Evolutionary conservation across 371 early-diverging fungal species (phyloP), one percentile per base, ranked within the genome.

Genomic region (Umbelopsis sp.): DNA sequence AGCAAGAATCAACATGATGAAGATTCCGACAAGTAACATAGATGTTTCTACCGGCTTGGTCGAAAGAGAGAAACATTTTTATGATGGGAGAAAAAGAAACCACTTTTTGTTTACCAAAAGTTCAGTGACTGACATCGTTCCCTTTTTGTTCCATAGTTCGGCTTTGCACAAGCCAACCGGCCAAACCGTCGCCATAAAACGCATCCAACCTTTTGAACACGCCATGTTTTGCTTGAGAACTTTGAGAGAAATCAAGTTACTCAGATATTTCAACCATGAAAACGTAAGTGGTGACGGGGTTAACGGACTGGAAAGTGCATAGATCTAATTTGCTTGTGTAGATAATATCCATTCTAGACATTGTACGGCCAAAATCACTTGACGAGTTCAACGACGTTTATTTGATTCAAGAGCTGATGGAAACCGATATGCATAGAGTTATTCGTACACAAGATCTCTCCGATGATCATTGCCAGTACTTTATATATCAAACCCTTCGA

Each of bases 391-490:
- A 92, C 70, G 97, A 97, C 82, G 93, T 97, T 0, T 87, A 88
- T 69, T 77, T 87, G 68, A 87, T 89, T 63, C 89, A 89, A 70
- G 97, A 95, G 80, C 80, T 99, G 48, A 98, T 99, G 98, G 99
- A 98, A 79, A 98, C 99, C 25, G 97, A 99, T 78, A 88, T 99
- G 84, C 98, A 98, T 79, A 94, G 98, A 71, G 97, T 99, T 65
- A 97, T 99, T 80, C 91, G 94, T 65, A 96, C 97, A n/a, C 98
- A 98, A 86, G 93, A 96, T 51, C 84, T 99, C 66, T 96, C 96
- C 44, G 99, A 98, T 80, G 94, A 96, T 38, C 99, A 98, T 77
- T 97, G 92, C 78, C 98, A 99, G 78, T 98, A 97, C 81, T 99
- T 99, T 79, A 89, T 99, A 69, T 99, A 97, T 81, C 99, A 99